Evolutionary conservation across 306 rosid species (phyloP).

Genomic region (Vigna nakashimae): DNA sequence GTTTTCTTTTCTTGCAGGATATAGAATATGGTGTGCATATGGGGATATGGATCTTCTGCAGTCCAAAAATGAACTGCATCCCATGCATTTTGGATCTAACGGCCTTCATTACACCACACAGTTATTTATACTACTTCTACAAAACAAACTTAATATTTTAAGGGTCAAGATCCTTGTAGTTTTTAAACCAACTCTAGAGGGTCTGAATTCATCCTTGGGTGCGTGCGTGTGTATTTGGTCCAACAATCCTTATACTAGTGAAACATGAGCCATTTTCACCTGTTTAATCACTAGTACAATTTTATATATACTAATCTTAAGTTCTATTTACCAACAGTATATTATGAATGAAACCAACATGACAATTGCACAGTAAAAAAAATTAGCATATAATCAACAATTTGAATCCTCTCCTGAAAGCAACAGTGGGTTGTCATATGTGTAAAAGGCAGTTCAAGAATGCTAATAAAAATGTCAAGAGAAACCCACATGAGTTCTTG

Average conservation of each 20-base stretch:
- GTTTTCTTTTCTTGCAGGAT: background rate
- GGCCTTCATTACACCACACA: background rate
- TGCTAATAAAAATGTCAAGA: slow-evolving; percentile 28
- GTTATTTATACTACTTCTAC: background rate
- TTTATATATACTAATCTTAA: slow-evolving; percentile 2
- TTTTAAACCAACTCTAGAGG: background rate
- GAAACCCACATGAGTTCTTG: background rate
- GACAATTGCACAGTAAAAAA: background rate
- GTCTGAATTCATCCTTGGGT: background rate
- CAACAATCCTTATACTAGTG: background rate
- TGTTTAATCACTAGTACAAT: slow-evolving; percentile 11
- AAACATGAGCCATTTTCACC: background rate
- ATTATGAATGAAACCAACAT: slow-evolving; percentile 5
- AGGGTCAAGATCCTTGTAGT: background rate
- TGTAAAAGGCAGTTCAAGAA: slow-evolving; percentile 4
- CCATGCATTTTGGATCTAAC: background rate
- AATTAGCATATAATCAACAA: slow-evolving; percentile 7
- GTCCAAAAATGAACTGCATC: background rate
- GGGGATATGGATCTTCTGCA: background rate
- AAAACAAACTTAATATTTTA: background rate
- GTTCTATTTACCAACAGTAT: slow-evolving; percentile 12
- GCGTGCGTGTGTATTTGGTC: background rate
- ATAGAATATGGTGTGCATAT: background rate
- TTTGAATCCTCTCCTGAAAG: slow-evolving; percentile 22
- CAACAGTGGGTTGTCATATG: background rate